Conservation (phyloP, 352 stramenopile species). For the Phytophthora ramorum region DNA sequence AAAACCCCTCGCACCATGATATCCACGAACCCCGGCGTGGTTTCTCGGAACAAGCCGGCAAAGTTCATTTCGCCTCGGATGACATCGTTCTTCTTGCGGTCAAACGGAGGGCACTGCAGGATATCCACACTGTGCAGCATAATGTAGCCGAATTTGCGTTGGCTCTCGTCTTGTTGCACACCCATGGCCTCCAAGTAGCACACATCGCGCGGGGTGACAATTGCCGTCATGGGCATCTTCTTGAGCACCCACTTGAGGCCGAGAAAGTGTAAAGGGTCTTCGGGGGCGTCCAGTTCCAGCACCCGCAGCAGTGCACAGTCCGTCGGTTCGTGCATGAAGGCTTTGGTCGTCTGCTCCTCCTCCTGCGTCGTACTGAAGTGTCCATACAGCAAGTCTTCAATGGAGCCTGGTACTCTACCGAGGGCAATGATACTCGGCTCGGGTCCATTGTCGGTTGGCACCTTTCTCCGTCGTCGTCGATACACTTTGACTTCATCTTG, state of each 20-base stretch:
- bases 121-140: conserved; percentile 58
- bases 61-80: conserved; percentile 46
- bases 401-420: conserved; percentile 49
- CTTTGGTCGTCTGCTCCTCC: conserved; percentile 48
- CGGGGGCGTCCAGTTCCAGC: conserved; percentile 43
- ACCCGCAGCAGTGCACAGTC: conserved; percentile 52
- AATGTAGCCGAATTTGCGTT: conserved; percentile 49
- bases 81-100: conserved; percentile 25
- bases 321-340: conserved; percentile 39
- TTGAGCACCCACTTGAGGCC: conserved; percentile 61
- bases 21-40: conserved; percentile 45
- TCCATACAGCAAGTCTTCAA: conserved; percentile 64
- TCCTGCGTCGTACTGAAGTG: conserved; percentile 48
- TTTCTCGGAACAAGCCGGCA: conserved; percentile 48
- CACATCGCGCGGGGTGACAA: conserved; percentile 28
- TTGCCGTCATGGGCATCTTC: conserved; percentile 38
- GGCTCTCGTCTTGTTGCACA: conserved; percentile 40
- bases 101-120: conserved; percentile 50
- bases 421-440: conserved; percentile 51
- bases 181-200: conserved; percentile 58
- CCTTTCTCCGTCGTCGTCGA: conserved; percentile 22
- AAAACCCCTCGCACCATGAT: conserved; percentile 56
- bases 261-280: conserved; percentile 58
- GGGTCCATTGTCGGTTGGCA: background rate
- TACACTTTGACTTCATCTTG: conserved; percentile 48